Base-by-base conservation (phyloP, 1,139 yeast species). In the Geotrichum carabidarum region DNA sequence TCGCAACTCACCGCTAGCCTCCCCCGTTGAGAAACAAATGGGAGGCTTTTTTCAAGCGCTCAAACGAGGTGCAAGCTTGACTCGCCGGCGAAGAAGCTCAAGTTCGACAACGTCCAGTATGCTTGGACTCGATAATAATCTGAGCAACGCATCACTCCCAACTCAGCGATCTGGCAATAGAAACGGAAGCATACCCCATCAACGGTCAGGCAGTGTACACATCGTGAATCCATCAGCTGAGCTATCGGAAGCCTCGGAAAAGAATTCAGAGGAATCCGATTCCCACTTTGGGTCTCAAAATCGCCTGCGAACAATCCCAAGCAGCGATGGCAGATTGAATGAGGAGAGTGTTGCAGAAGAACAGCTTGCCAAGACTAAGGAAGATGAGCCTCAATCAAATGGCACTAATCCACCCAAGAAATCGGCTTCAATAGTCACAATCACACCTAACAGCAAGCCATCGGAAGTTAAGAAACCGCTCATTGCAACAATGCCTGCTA, bases 11-110 rank as follows among this genome's bases (percentile, higher is more conserved):
- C 53, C 55, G 1, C 30, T 35, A 4, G 17, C 44, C 22, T 53
- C 55, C 9, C 55, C 55, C 5, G 18, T 42, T n/a, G 55, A 53
- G 36, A 53, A 48, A 44, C 42, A 50, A 11, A 22, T 44, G 14
- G 38, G 48, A 9, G 57, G 57, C 8, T 54, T 54, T 37, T 50
- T 54, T 31, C 50, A 50, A 34, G 53, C 57, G 11, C 27, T 54
- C 18, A 54, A 54, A 34, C 36, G 57, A 40, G 51, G 54, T 8
- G 48, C 57, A 8, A 54, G 57, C 46, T 18, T 54, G 7, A 35
- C 53, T 8, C 44, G 53, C 11, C 37, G 50, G 22, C 44, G 57
- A 41, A 51, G 44, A 8, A 45, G 47, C 8, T 51, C 53, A 7
- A 35, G 47, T 12, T 55, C 57, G 9, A 48, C 55, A 5, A n/a